Percentiles rank a stretch among this genome's conserved stretches.
These are phyloP conservation scores for Maudiozyma saulgeensis DNA, from an alignment of 805 yeast species.

Conservation along the genomic window DNA sequence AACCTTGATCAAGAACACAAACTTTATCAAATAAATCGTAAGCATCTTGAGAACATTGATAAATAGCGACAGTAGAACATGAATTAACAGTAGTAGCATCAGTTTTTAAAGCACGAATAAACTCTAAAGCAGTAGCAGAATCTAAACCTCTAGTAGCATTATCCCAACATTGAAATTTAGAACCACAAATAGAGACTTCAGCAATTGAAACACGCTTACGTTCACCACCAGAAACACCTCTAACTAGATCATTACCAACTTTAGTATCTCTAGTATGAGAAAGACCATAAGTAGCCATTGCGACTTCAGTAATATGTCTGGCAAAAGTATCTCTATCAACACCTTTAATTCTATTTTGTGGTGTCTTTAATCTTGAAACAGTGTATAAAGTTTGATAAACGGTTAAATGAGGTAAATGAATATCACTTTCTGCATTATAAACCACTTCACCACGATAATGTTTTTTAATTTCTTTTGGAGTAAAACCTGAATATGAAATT, in stretches of 20 bases:
- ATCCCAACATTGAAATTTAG: constrained; percentile 45
- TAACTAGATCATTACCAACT: constrained; percentile 47
- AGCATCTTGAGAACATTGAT: constrained; percentile 30
- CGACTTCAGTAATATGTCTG: constrained; percentile 39
- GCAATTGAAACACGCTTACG: constrained; percentile 68
- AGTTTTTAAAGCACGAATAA: constrained; percentile 44
- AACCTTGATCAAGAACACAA: constrained; percentile 45
- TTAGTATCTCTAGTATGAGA: constrained; percentile 52
- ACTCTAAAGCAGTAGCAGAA: constrained; percentile 52
- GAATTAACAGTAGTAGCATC: constrained; percentile 39
- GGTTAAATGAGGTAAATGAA: constrained; percentile 28
- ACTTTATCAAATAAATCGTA: constrained; percentile 14
- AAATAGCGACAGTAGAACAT: constrained; percentile 54
- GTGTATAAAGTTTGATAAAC: constrained; percentile 52
- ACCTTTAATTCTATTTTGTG: constrained; percentile 45
- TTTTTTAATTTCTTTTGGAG: constrained; percentile 36
- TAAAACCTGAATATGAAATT: constrained; percentile 43
- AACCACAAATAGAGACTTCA: constrained; percentile 46
- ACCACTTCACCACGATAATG: constrained; percentile 54
- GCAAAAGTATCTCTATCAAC: constrained; percentile 42
- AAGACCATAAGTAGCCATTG: constrained; percentile 43
- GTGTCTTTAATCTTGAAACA: constrained; percentile 48
- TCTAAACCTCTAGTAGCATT: constrained; percentile 60
- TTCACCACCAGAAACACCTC: constrained; percentile 72
- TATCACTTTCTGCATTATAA: constrained; percentile 54